Base-by-base conservation (phyloP, 495 filamentous ascomycete genomes). In the Cladorrhinum samala region DNA sequence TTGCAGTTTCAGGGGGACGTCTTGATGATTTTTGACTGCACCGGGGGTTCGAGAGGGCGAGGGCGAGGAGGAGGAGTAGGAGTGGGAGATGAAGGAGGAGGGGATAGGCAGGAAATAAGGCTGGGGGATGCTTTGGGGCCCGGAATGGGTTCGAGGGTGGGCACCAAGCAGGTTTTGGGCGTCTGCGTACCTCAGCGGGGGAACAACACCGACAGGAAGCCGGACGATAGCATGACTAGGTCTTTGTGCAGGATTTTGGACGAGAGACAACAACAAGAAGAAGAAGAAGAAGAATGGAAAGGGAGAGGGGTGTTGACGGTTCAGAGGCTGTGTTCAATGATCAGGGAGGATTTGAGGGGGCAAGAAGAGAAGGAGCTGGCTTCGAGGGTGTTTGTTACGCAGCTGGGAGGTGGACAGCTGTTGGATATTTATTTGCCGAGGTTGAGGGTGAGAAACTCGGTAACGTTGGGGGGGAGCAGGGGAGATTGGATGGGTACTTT, bases 21-120 rank as follows among this genome's bases (percentile, higher is more conserved):
- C 2, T 36, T 67, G 9, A 43, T 65, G 33, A 49, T 67, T 1
- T 51, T 67, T 38, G 64, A 65, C 54, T 67, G 62, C 43, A 55
- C 37, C 2, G 43, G 9, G 6, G 11, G 17, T n/a, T 16, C 9
- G n/a, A n/a, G n/a, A n/a, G n/a, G n/a, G n/a, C n/a, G n/a, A n/a
- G n/a, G 5, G 2, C 14, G 6, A 6, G 11, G 20, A 47, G 9
- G n/a, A 33, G 14, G 2, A n/a, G 17, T 14, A 8, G 30, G 17
- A 30, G 20, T 11, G 23, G 45, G 49, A 50, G 9, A 30, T 11
- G n/a, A 2, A 18, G 2, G 17, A 11, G 3, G 49, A 49, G 30
- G 37, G 20, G 20, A 24, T 37, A 37, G 55, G 19, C 27, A 20
- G 37, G 56, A 56, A 23, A 54, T 64, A 19, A 21, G 48, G 13